Base-by-base conservation (phyloP, 441 rosid species). In the Jatropha podagrica region DNA sequence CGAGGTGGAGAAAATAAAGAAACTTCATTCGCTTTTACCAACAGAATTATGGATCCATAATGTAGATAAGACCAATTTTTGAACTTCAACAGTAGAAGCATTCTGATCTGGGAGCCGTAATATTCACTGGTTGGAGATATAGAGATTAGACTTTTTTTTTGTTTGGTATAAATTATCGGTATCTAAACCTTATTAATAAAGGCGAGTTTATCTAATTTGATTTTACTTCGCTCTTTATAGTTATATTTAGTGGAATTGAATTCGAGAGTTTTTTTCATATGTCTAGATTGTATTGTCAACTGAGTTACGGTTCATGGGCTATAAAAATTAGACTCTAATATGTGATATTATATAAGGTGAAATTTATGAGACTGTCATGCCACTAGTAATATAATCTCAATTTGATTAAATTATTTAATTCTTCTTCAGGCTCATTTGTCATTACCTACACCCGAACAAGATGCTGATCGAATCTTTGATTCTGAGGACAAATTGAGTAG, bases 381-480 rank as follows among this genome's bases (percentile, higher is more conserved):
- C 9, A 26, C 3, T 6, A 13, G 11, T 58, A 20, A 58, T 41
- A 13, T 55, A 42, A 27, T 61, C 75, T 79, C 7, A 68, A 55
- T 70, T 46, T 58, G 62, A 41, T 77, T 70, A 42, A 32, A 37
- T 11, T 15, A 59, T 65, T 65, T 68, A 18, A 65, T 41, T 76
- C 65, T 75, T 76, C n/a, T 54, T 67, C 87, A 92, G 99, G 97
- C 99, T 68, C 77, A 75, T 75, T 76, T 90, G 80, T 69, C 88
- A 69, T 68, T 80, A 46, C 26, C 79, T 55, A 77, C 78, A 41
- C 17, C 82, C 10, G 63, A 58, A 46, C 75, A 68, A 61, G 52
- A 77, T 26, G 74, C 54, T 69, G 81, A 75, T 42, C 78, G 74
- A 42, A 68, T 3, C 51, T 18, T 63, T 40, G 64, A 69, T 77